Percentiles rank a stretch among this genome's conserved stretches.
These are phyloP conservation scores for Lavandula angustifolia DNA, from an alignment of 257 asterid genomes.

Conservation along the genomic window DNA sequence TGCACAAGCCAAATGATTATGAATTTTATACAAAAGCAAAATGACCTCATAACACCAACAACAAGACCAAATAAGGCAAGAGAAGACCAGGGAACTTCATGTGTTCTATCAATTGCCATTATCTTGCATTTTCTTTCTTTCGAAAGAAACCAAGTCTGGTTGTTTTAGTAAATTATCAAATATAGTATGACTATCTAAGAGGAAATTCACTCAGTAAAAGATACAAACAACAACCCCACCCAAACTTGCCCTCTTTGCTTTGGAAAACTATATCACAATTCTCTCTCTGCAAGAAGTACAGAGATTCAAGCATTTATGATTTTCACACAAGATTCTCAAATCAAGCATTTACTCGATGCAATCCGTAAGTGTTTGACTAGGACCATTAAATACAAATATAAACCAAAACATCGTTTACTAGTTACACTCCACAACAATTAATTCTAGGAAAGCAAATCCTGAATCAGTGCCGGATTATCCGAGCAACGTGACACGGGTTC, in stretches of 20 bases:
- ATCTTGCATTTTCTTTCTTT: background rate
- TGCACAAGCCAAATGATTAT: conserved; percentile 7
- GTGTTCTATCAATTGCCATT: conserved; percentile 2
- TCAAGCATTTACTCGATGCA: background rate
- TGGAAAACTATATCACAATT: conserved; percentile 1
- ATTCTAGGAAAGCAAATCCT: conserved; percentile 4
- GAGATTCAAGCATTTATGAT: conserved; percentile 2
- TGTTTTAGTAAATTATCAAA: background rate
- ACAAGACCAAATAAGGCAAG: background rate
- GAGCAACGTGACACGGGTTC: background rate
- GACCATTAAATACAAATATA: background rate
- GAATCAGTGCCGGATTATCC: background rate
- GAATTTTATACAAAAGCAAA: background rate
- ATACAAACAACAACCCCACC: conserved; percentile 1
- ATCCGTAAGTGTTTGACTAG: background rate
- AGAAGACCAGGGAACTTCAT: background rate
- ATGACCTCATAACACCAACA: conserved; percentile 9
- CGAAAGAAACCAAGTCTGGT: background rate
- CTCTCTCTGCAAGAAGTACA: background rate
- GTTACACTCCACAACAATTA: conserved; percentile 10
- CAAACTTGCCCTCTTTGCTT: background rate
- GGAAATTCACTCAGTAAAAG: background rate
- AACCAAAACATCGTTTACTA: background rate
- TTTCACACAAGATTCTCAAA: background rate
- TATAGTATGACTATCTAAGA: background rate